Evolutionary conservation across 2,329 filamentous ascomycete genomes (phyloP), one percentile per base, ranked within the genome.

Genomic region (Beauveria asiatica): DNA sequence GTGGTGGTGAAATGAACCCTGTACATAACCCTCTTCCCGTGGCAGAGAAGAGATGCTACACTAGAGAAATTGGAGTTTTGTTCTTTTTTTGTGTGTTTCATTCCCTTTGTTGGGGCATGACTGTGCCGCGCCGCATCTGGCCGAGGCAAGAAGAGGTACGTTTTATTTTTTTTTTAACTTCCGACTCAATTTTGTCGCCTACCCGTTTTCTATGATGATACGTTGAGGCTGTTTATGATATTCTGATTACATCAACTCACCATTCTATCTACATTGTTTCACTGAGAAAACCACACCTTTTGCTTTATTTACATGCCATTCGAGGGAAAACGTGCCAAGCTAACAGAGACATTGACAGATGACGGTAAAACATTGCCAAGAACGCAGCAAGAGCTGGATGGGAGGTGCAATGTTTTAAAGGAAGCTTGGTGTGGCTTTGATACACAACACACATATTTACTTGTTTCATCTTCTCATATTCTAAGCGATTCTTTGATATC

Each of bases 211-310:
- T 65, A 73, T 76, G 74, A 77, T 76, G 74, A 76, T 69, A 69
- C 62, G 65, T 64, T 76, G 75, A 77, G 75, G 75, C 75, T 78
- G 75, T 78, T 78, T 77, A 78, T 78, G 75, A 77, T 71, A 61
- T 62, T 63, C 53, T 75, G 72, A 75, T 75, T 76, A 67, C 65
- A 72, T 65, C 42, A 55, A 57, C 66, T 71, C 67, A 73, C 70
- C 68, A 68, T 59, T 66, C 63, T 66, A 67, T 70, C 68, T 67
- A 66, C 64, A 66, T 65, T 57, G 57, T 60, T 60, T 60, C 50
- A 60, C 57, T 60, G 53, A 62, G 48, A 51, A 63, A 57, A 57
- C 33, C 33, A 59, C 13, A 44, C 0, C 10, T 21, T 45, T 33
- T 11, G 5, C n/a, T 16, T 27, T 53, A 5, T 6, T 6, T 9